These are phyloP conservation scores for Claviceps africana DNA, from an alignment of 2,329 filamentous ascomycete species.

Conservation along the genomic window DNA sequence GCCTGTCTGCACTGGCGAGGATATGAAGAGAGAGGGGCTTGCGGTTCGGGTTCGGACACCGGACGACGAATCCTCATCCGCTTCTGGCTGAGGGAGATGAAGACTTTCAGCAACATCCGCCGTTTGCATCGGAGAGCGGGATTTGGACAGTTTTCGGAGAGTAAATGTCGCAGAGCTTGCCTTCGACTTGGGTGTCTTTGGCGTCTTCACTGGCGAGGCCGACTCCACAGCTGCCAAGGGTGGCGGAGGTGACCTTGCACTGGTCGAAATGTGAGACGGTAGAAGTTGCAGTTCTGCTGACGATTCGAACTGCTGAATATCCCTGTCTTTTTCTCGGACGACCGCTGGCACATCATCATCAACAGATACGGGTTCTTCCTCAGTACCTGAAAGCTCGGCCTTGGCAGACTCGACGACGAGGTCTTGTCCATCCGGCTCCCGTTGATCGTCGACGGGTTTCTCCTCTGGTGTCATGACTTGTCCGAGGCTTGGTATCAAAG, in stretches of 20 bases:
- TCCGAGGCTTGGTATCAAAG: neutral
- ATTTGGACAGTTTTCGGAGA: neutral
- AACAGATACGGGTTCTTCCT: neutral
- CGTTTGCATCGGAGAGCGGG: neutral
- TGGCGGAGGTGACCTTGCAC: neutral
- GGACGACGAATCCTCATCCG: neutral
- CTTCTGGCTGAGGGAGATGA: neutral
- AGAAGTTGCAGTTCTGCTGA: too few relatives aligned
- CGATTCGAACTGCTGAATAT: neutral
- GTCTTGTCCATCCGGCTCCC: neutral
- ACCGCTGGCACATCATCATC: neutral
- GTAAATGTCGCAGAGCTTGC: neutral
- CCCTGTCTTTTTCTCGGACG: neutral
- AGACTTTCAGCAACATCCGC: neutral
- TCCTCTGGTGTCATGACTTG: neutral
- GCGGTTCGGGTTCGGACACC: neutral
- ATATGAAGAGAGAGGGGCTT: slow-evolving; percentile 2
- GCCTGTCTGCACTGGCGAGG: neutral
- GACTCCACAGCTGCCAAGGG: neutral
- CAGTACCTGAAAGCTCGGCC: neutral
- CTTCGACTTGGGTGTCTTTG: neutral
- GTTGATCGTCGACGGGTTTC: neutral
- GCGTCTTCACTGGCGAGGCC: neutral
- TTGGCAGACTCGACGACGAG: neutral
- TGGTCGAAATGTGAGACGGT: neutral